phyloP scores from a whole-genome alignment of 345 rosid genomes.

The Melaleuca alternifolia region DNA sequence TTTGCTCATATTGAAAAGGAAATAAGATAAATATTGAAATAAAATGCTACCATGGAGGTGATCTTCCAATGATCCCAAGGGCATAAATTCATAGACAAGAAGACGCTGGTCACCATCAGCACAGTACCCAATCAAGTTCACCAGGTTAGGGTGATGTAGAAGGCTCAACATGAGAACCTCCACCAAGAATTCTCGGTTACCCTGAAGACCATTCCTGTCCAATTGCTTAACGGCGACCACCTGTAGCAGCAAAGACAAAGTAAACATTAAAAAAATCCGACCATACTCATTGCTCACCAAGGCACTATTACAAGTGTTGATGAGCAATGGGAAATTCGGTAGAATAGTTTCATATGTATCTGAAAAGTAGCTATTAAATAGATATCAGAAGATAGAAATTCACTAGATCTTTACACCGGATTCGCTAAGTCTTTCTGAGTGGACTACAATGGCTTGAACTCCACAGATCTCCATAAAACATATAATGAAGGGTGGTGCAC shows the following conservation, averaged over 20 bases:
- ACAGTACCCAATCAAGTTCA: conserved; percentile 93
- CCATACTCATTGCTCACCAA: not conserved
- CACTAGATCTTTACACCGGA: not conserved
- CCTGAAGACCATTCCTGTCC: conserved; percentile 97
- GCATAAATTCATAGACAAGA: conserved; percentile 96
- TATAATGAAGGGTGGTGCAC: not conserved
- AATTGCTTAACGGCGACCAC: conserved; percentile 93
- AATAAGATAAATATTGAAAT: not conserved
- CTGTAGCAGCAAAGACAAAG: conserved; percentile 19
- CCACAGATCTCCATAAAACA: not conserved
- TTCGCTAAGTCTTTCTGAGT: not conserved
- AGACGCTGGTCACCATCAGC: conserved; percentile 99
- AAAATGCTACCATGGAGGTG: conserved; percentile 86
- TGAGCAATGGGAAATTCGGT: not conserved
- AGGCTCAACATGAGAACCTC: conserved; percentile 99
- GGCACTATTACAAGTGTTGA: not conserved
- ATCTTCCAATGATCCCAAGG: conserved; percentile 94
- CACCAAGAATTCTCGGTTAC: conserved; percentile 93
- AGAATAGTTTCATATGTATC: not conserved
- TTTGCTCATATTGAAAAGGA: not conserved
- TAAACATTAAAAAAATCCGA: not conserved
- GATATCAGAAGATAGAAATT: not conserved
- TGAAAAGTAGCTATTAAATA: not conserved
- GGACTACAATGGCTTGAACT: not conserved
- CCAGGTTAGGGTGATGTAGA: conserved; percentile 92